Evolutionary conservation across 2,329 filamentous ascomycete genomes (phyloP), one percentile per base, ranked within the genome.

Genomic region (Clathrospora elynae): DNA sequence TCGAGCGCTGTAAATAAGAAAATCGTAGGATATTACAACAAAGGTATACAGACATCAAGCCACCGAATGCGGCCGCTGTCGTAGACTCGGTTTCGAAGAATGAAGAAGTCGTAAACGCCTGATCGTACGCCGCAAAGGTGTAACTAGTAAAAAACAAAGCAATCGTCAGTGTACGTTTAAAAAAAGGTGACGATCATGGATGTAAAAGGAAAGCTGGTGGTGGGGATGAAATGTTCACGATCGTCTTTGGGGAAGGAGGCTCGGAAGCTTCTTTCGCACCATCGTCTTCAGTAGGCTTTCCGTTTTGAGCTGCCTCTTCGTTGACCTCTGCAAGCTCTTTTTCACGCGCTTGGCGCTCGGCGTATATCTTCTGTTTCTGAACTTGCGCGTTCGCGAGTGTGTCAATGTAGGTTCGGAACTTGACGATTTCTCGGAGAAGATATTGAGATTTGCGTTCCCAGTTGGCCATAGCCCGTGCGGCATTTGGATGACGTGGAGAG

Each of bases 391-490:
- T 81, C 44, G 84, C 78, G 35, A 99, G 74, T 22, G 84, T 85
- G 68, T 97, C 93, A 56, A 96, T 91, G 64, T 97, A 99, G 0
- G 91, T 97, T 47, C 87, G 80, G 73, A 96, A 97, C 71, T 97
- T 97, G 70, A 97, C 90, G 68, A 95, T 96, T 74, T 99, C 93
- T 23, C 88, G 80, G 9, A 97, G 78, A 26, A 99, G 75, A 66
- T 97, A 96, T 19, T 88, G 86, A 42, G 89, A 95, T 75, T 97
- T 97, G 64, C 87, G 85, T 75, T 99, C 91, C 92, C 93, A 99
- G 71, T 99, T 99, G 13, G 85, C 80, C 87, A 97, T 92, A 11
- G 92, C 90, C 71, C 87, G 91, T 50, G 76, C 77, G 11, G 85
- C 82, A 62, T 97, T 97, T 24, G 83, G 79, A 49, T 92, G 87